Percentiles rank a stretch among this genome's conserved stretches.
Conservation (phyloP, 2,329 filamentous ascomycete genomes). For the Lasiodiplodia hormozganensis region DNA sequence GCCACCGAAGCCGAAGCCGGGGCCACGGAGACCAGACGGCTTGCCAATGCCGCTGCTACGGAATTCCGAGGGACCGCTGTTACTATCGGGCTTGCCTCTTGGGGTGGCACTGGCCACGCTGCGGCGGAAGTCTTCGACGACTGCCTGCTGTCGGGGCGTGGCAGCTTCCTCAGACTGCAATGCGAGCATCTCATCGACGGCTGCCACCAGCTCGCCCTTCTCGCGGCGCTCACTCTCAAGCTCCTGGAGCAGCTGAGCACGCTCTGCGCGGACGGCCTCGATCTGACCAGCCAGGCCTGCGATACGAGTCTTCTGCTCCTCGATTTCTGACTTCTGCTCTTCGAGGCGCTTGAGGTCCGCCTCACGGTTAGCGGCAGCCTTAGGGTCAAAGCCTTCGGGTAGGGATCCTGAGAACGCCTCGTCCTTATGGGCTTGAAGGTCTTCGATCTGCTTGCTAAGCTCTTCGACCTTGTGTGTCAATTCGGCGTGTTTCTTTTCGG, state of each 20-base stretch:
- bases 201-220: slow-evolving; percentile 81
- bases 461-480: slow-evolving; percentile 75
- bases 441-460: slow-evolving; percentile 76
- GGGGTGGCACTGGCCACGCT: slow-evolving; percentile 51
- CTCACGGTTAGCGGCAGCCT: slow-evolving; percentile 31
- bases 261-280: slow-evolving; percentile 72
- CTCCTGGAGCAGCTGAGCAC: slow-evolving; percentile 68
- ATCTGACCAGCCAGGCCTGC: slow-evolving; percentile 78
- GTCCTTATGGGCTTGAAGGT: slow-evolving; percentile 70
- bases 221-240: slow-evolving; percentile 79
- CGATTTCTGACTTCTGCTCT: slow-evolving; percentile 70
- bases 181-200: slow-evolving; percentile 83
- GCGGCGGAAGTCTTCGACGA: slow-evolving; percentile 54
- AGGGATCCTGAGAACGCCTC: slow-evolving; percentile 61
- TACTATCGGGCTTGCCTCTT: slow-evolving; percentile 26
- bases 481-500: slow-evolving; percentile 85
- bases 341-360: slow-evolving; percentile 62
- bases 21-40: slow-evolving; percentile 67
- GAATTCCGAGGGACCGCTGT: background rate
- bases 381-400: slow-evolving; percentile 31
- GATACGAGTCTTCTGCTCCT: slow-evolving; percentile 74
- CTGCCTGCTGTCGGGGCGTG: slow-evolving; percentile 26
- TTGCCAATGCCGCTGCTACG: slow-evolving; percentile 44
- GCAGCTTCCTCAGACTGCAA: slow-evolving; percentile 61
- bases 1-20: slow-evolving; percentile 51